Percentiles rank a stretch among this genome's conserved stretches.
Evolutionary conservation across 2,329 filamentous ascomycete species (phyloP).

Genomic region (Stachybotrys echinatus): DNA sequence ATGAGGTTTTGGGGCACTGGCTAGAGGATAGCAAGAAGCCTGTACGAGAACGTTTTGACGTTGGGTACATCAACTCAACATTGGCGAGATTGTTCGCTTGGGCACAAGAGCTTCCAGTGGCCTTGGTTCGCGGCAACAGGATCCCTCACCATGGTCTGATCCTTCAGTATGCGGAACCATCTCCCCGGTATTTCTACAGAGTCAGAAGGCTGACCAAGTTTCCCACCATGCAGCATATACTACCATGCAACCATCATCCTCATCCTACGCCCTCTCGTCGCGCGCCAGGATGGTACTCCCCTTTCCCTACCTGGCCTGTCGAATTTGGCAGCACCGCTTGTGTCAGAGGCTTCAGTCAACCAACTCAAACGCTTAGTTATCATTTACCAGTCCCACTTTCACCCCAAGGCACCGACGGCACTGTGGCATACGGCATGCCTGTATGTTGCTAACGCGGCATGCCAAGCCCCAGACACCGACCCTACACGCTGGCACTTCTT

Average conservation of each 20-base stretch:
- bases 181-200: background rate
- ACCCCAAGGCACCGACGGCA: background rate
- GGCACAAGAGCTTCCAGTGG: background rate
- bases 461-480: background rate
- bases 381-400: slow-evolving; percentile 4
- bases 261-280: slow-evolving; percentile 13
- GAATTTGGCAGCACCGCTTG: background rate
- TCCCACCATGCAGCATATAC: slow-evolving; percentile 21
- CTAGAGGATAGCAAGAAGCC: slow-evolving; percentile 6
- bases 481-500: slow-evolving; percentile 1
- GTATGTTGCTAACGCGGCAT: slow-evolving; percentile 5
- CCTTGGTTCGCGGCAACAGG: background rate
- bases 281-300: background rate
- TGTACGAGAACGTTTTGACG: slow-evolving; percentile 24
- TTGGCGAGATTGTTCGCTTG: background rate
- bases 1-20: slow-evolving; percentile 15
- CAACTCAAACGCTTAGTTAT: background rate
- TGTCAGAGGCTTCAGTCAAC: background rate
- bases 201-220: background rate
- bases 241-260: slow-evolving; percentile 23
- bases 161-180: background rate
- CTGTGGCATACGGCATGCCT: slow-evolving; percentile 8
- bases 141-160: background rate
- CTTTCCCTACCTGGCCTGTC: background rate
- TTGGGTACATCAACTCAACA: slow-evolving; percentile 23